Percentiles rank a stretch among this genome's conserved stretches.
These are phyloP conservation scores for Candida manassasensis DNA, from an alignment of 805 yeast genomes.

Conservation along the genomic window DNA sequence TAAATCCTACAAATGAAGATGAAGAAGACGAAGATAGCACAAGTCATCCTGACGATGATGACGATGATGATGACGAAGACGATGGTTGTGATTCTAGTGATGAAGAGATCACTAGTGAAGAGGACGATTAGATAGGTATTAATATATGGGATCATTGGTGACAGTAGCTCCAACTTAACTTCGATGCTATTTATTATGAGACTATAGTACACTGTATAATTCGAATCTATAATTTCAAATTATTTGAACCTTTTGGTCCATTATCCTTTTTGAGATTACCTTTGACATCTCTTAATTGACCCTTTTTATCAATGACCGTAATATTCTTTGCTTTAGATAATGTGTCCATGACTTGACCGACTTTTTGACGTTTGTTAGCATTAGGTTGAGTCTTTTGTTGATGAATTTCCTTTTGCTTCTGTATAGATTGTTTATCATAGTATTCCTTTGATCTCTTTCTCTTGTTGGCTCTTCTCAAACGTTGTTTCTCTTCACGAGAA, in stretches of 20 bases:
- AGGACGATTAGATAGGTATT: slow-evolving; percentile 4
- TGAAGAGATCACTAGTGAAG: slow-evolving; percentile 14
- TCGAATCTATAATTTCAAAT: slow-evolving; percentile 20
- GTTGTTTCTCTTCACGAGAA: slow-evolving; percentile 77
- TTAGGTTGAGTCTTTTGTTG: slow-evolving; percentile 9
- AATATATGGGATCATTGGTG: too few species aligned
- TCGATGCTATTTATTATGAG: background rate
- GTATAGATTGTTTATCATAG: slow-evolving; percentile 28
- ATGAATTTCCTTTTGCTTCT: slow-evolving; percentile 25
- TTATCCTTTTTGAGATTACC: slow-evolving; percentile 57
- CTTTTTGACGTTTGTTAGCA: slow-evolving; percentile 49
- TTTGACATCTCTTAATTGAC: slow-evolving; percentile 66
- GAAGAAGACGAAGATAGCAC: slow-evolving; percentile 48
- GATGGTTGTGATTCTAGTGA: slow-evolving; percentile 21
- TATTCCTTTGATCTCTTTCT: slow-evolving; percentile 64
- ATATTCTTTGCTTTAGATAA: slow-evolving; percentile 69
- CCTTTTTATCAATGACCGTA: slow-evolving; percentile 71
- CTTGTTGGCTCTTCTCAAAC: slow-evolving; percentile 82
- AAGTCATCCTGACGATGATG: slow-evolving; percentile 25
- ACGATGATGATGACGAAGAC: slow-evolving; percentile 17
- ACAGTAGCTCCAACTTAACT: too few species aligned
- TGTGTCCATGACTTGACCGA: slow-evolving; percentile 63
- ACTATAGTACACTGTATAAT: background rate
- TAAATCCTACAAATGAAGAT: slow-evolving; percentile 50
- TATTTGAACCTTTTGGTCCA: slow-evolving; percentile 24